phyloP scores from a whole-genome alignment of 345 rosid species.

The Gossypium mustelinum region DNA sequence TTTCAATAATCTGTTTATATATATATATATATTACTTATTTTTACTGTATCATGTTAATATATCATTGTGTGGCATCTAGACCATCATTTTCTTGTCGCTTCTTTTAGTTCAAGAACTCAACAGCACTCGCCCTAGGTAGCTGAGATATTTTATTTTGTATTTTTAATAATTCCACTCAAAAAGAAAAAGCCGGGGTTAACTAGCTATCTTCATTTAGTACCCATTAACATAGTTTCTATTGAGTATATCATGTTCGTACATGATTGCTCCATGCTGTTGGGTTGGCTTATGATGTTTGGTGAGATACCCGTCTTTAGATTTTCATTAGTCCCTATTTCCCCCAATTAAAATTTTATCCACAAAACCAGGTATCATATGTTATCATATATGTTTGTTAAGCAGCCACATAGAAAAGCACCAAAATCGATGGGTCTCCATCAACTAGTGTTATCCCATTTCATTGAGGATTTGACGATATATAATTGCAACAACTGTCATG shows the following conservation, averaged over 20 bases:
- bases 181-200: background rate
- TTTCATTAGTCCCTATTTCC: background rate
- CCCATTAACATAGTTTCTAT: background rate
- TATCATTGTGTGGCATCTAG: background rate
- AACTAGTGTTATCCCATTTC: constrained; percentile 39
- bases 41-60: background rate
- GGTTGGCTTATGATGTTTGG: background rate
- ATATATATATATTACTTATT: background rate
- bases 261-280: background rate
- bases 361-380: background rate
- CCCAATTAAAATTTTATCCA: constrained; percentile 6
- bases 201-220: background rate
- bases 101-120: background rate
- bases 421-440: constrained; percentile 38
- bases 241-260: too few relatives aligned
- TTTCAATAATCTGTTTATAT: background rate
- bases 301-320: background rate
- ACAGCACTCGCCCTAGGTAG: background rate
- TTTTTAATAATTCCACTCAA: too few relatives aligned
- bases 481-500: constrained; percentile 48
- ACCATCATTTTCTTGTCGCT: constrained; percentile 1
- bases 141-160: background rate
- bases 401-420: background rate
- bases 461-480: constrained; percentile 33
- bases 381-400: background rate